phyloP scores from a whole-genome alignment of 768 basidiomycete genomes.

The Clavulina sp. region DNA sequence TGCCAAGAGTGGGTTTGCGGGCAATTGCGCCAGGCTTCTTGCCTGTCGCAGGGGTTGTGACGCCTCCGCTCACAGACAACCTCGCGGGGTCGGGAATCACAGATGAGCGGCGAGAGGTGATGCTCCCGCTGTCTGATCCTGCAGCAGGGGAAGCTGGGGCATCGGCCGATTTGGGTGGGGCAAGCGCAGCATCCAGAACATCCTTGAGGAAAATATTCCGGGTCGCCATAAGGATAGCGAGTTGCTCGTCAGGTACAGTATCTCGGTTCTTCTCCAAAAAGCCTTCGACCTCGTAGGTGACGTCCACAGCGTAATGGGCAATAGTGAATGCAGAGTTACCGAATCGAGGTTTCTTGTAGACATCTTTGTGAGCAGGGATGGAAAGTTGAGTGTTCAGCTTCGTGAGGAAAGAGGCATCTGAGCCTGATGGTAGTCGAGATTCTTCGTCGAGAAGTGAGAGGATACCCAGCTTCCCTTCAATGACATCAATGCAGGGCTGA shows the following conservation, averaged over 20 bases:
- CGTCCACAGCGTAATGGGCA: conserved; percentile 94
- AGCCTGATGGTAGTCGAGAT: conserved; percentile 87
- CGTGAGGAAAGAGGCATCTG: conserved; percentile 79
- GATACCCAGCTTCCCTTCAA: conserved; percentile 93
- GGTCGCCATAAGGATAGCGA: conserved; percentile 67
- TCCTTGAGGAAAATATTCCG: conserved; percentile 90
- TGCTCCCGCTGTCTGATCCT: conserved; percentile 59
- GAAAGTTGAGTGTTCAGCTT: conserved; percentile 75
- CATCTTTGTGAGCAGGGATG: conserved; percentile 68
- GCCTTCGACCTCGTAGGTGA: conserved; percentile 95
- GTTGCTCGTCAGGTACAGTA: conserved; percentile 96
- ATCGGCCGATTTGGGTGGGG: conserved; percentile 48
- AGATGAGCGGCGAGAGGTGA: conserved; percentile 62
- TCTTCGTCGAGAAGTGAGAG: conserved; percentile 92
- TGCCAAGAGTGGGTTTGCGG: conserved; percentile 93
- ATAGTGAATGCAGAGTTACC: conserved; percentile 95
- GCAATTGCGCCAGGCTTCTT: conserved; percentile 40
- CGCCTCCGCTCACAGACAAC: conserved; percentile 26
- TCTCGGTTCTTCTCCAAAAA: conserved; percentile 99
- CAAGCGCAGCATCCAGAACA: conserved; percentile 79
- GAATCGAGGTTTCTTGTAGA: conserved; percentile 99
- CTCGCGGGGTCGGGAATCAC: conserved; percentile 80
- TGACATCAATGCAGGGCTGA: conserved; percentile 95
- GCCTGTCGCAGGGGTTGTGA: conserved; percentile 27
- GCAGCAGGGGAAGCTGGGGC: conserved; percentile 59